Evolutionary conservation across 345 rosid species (phyloP), one percentile per base, ranked within the genome.

Genomic region (Citrus hindsii): DNA sequence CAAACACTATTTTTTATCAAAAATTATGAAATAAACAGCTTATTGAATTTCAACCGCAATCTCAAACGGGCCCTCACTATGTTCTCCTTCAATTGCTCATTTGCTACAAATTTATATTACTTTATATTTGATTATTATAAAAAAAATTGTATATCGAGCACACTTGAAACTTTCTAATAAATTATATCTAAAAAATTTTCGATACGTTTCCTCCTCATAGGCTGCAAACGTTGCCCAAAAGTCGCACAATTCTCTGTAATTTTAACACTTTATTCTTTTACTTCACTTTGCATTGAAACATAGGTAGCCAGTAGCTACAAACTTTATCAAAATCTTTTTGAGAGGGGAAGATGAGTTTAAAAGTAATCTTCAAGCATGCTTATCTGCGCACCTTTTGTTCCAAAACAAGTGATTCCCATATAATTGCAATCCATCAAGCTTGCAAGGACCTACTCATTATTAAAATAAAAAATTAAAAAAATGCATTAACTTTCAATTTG

Each of bases 401-500:
- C 9, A 62, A 62, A 74, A 33, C 9, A 42, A 73, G 76, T 25
- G 69, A 75, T 46, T 40, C 42, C 9, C 59, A 21, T 63, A 24
- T 40, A 53, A 77, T 67, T 63, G 30, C 71, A 12, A 40, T 18
- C 33, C 28, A 42, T 68, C 37, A 37, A 37, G n/a, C 10, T 28
- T 27, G 12, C 19, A 48, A 42, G 46, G 12, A 58, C 75, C 46
- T 22, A 48, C 35, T 8, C 35, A 76, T 67, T 42, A 67, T 67
- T 35, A 30, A 19, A 4, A 6, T 27, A 28, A 37, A 38, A 38
- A 16, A n/a, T n/a, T n/a, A n/a, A 16, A 18, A 12, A 64, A 42
- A 10, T 1, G 59, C 79, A 69, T 63, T 78, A 8, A 27, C n/a
- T 78, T 62, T 27, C 21, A 62, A 64, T 19, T 74, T 67, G 79